A percentile compares a stretch with the other conserved stretches of the same genome.
Evolutionary conservation across 2,329 filamentous ascomycete species (phyloP).

Genomic region (Pseudocercospora ulei): DNA sequence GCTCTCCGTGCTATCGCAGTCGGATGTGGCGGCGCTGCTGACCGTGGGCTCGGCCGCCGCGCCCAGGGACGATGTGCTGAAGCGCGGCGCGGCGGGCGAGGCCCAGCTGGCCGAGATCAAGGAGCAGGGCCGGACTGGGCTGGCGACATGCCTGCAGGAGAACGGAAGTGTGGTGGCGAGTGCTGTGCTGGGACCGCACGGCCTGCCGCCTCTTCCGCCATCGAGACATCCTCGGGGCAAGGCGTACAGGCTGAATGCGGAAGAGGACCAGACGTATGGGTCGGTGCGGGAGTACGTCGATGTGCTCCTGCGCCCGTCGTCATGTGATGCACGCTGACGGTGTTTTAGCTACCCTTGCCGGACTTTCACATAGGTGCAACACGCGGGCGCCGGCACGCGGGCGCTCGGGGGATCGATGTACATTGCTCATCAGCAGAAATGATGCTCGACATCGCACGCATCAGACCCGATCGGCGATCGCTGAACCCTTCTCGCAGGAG

Average conservation of each 20-base stretch:
- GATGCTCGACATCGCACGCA: no score
- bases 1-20: slow-evolving; percentile 69
- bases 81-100: slow-evolving; percentile 64
- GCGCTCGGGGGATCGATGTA: no score
- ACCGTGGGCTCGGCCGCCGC: slow-evolving; percentile 69
- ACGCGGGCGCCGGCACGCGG: no score
- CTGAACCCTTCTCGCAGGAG: no score
- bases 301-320: not conserved
- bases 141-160: slow-evolving; percentile 65
- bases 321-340: slow-evolving; percentile 20
- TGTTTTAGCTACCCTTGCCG: slow-evolving; percentile 40
- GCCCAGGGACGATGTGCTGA: slow-evolving; percentile 66
- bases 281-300: slow-evolving; percentile 32
- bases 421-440: no score
- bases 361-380: slow-evolving; percentile 33
- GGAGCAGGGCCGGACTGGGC: slow-evolving; percentile 61
- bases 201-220: slow-evolving; percentile 76
- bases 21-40: slow-evolving; percentile 74
- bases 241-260: slow-evolving; percentile 60
- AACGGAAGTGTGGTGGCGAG: slow-evolving; percentile 46
- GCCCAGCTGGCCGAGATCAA: slow-evolving; percentile 67
- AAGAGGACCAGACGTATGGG: slow-evolving; percentile 62
- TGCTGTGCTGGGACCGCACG: slow-evolving; percentile 63
- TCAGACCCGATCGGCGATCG: no score
- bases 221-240: slow-evolving; percentile 55